Base-by-base conservation (phyloP, 2,329 filamentous ascomycete genomes). In the Stemphylium beticola region DNA sequence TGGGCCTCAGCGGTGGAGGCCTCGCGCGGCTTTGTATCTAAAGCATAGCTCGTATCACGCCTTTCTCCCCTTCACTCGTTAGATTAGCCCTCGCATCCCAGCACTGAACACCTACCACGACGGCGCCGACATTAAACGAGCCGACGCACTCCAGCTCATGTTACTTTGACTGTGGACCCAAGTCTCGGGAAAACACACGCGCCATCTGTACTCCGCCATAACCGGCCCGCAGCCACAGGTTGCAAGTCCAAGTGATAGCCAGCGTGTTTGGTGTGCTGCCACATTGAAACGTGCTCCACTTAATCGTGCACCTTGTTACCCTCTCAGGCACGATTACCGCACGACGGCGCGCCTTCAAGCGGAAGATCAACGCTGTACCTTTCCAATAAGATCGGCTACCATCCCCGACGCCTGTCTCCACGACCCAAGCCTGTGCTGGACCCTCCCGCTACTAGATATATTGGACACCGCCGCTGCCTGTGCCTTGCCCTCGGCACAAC, bases 391-490 rank as follows among this genome's bases (percentile, higher is more conserved):
- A 72, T 66, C 55, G 48, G 43, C 54, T 40, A 61, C 60, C 65
- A 57, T 65, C 60, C 67, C 68, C 64, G 58, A 60, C 56, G 49
- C 60, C 53, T 57, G 52, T 55, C 49, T 56, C 53, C 44, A 42
- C 48, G 48, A 34, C 54, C 57, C 64, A 67, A 68, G 67, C 68
- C 66, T 69, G 10, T 69, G 67, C 64, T 60, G 60, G 60, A 57
- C 61, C 60, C 60, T 71, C 60, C 64, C 65, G 62, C 66, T 67
- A 63, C 66, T 51, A 67, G 63, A 69, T 71, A 72, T 68, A 71
- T 66, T 68, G 57, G 60, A 63, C 61, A 51, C 60, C 61, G 63
- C 65, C 55, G 52, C 57, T 62, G 53, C 55, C 54, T 68, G 58
- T 64, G 55, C 60, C 47, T 55, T 60, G 37, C 51, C 58, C 56